Percentiles rank a stretch among this genome's conserved stretches.
phyloP scores from a whole-genome alignment of 352 stramenopile genomes.

The Phytopythium mirpurense region DNA sequence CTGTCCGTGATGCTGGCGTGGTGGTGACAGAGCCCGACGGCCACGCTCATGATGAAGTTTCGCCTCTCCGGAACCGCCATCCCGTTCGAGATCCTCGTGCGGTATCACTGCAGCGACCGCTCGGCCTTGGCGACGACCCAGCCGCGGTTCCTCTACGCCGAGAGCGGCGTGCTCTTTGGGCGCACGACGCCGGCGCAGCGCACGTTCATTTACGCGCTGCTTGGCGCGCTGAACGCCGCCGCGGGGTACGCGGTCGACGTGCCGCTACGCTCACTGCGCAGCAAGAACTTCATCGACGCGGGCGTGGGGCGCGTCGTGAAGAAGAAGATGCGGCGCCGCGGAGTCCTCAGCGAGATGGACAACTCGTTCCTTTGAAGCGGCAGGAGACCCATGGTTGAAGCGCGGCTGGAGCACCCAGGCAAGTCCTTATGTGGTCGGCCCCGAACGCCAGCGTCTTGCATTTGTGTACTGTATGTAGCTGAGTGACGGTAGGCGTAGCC shows the following conservation, averaged over 20 bases:
- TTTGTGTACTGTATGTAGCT: too few relatives aligned
- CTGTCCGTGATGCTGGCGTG: too few relatives aligned
- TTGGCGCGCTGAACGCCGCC: constrained; percentile 49
- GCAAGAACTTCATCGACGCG: constrained; percentile 60
- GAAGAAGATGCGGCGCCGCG: constrained; percentile 30
- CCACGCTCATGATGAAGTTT: constrained; percentile 51
- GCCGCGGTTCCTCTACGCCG: constrained; percentile 57
- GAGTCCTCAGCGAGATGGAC: constrained; percentile 30
- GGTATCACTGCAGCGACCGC: constrained; percentile 32
- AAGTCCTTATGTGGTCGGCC: too few relatives aligned
- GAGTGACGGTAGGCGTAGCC: too few relatives aligned
- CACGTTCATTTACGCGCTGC: constrained; percentile 39
- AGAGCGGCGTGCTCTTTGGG: constrained; percentile 58
- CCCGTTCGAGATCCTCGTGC: constrained; percentile 51
- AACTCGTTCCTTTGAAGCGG: constrained; percentile 14
- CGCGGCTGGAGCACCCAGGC: too few relatives aligned
- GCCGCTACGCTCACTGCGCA: constrained; percentile 49
- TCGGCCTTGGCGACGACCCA: constrained; percentile 12
- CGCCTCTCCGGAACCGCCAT: constrained; percentile 23
- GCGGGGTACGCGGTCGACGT: constrained; percentile 47
- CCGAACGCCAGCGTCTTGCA: too few relatives aligned
- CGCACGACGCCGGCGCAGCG: constrained; percentile 33
- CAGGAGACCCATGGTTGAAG: too few relatives aligned
- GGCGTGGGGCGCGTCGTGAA: constrained; percentile 44
- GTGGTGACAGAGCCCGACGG: constrained; percentile 25